Base-by-base conservation (phyloP, 2,329 filamentous ascomycete species). In the Biscogniauxia sp. region DNA sequence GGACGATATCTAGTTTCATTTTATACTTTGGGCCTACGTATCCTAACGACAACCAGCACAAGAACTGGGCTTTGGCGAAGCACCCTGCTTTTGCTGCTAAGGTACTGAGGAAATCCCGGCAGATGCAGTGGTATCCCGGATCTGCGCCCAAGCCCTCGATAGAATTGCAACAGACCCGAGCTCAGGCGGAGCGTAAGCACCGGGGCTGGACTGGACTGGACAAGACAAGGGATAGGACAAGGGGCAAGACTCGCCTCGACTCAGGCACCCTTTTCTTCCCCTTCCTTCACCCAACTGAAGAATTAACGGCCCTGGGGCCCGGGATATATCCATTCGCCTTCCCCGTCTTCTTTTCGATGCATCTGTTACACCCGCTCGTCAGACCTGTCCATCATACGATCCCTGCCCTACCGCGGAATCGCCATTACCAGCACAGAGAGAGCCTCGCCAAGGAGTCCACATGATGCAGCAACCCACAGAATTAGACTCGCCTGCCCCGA, bases 401-500 rank as follows among this genome's bases (percentile, higher is more conserved):
- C 37, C 37, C 37, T 45, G 37, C 37, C 6, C 37, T n/a, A 45
- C 37, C 37, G 17, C 13, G 11, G 37, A 15, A 15, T 45, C 28
- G 7, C 37, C 7, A 13, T 45, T n/a, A 45, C 28, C 6, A 32
- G n/a, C 53, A 55, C 51, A 20, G 45, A 56, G 56, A 50, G 13
- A 55, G 41, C 59, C 49, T 55, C 57, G 56, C 60, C 32, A 52
- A 54, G 11, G 9, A 23, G 23, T 53, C 45, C 61, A 62, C 57
- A 64, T 63, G 61, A 61, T 65, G 60, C 56, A 61, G 23, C 61
- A 57, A 56, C 51, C 62, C 63, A 61, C 63, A 58, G 58, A 66
- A 58, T 56, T 41, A 62, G 61, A 60, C 32, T 64, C 66, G 59
- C 62, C 66, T 62, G 66, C 61, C 62, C 63, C 67, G 61, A 65